A percentile compares a stretch with the other conserved stretches of the same genome.
These are phyloP conservation scores for Pythium dissimile DNA, from an alignment of 352 stramenopile genomes.

Conservation along the genomic window DNA sequence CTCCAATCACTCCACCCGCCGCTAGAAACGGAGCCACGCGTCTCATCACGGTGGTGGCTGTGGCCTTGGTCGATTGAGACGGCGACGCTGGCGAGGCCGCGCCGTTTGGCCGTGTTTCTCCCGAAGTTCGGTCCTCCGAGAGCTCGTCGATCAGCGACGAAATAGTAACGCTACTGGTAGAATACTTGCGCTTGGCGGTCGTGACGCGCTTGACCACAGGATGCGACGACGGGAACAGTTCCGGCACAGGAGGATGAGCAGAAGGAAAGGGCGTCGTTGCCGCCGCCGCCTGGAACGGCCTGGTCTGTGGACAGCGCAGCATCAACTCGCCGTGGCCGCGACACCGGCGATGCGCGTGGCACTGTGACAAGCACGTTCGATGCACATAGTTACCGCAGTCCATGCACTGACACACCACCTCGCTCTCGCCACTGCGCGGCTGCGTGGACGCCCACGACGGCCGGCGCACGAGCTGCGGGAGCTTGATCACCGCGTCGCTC, in stretches of 20 bases:
- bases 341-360: slow-evolving; percentile 46
- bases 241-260: background rate
- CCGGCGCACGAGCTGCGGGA: background rate
- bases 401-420: slow-evolving; percentile 49
- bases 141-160: slow-evolving; percentile 27
- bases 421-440: background rate
- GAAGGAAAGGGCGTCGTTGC: background rate
- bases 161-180: slow-evolving; percentile 23
- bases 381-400: slow-evolving; percentile 51
- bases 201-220: slow-evolving; percentile 14
- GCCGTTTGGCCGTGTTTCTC: background rate
- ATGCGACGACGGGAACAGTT: slow-evolving; percentile 17
- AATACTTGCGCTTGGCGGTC: slow-evolving; percentile 6
- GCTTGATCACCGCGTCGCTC: slow-evolving; percentile 1
- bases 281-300: background rate
- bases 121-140: slow-evolving; percentile 4
- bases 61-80: background rate
- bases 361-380: slow-evolving; percentile 47
- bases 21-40: slow-evolving; percentile 48
- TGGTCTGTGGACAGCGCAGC: slow-evolving; percentile 28
- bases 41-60: slow-evolving; percentile 13
- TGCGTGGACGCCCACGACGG: slow-evolving; percentile 9
- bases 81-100: slow-evolving; percentile 2
- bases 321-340: slow-evolving; percentile 32
- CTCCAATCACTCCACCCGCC: slow-evolving; percentile 52